phyloP scores from a whole-genome alignment of 768 basidiomycete genomes.

The Agrocybe praecox region DNA sequence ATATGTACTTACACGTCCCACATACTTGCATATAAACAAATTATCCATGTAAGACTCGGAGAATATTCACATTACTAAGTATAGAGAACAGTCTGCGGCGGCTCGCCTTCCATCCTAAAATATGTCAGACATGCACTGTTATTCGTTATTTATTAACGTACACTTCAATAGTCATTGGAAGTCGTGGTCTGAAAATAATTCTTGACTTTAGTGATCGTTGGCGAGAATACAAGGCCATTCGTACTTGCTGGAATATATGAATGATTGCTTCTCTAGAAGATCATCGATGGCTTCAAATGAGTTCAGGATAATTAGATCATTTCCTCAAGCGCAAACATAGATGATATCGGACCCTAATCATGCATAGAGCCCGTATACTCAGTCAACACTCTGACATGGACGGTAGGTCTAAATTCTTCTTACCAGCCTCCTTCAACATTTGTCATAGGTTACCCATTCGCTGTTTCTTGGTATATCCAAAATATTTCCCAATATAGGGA shows the following conservation, averaged over 20 bases:
- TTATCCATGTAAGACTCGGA: conserved; percentile 16
- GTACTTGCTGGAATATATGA: conserved; percentile 21
- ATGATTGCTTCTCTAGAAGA: conserved; percentile 22
- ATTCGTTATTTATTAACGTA: not conserved
- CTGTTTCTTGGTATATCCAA: conserved; percentile 41
- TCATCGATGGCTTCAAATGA: conserved; percentile 19
- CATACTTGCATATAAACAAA: too few relatives aligned
- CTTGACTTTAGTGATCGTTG: not conserved
- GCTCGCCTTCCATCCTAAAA: conserved; percentile 17
- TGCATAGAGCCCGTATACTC: not conserved
- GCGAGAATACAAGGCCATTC: not conserved
- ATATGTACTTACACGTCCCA: too few relatives aligned
- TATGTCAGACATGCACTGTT: not conserved
- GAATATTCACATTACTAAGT: conserved; percentile 23
- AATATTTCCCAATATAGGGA: conserved; percentile 40
- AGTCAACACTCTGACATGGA: too few relatives aligned
- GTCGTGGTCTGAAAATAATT: conserved; percentile 1
- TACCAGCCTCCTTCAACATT: conserved; percentile 47
- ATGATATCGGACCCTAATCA: conserved; percentile 19
- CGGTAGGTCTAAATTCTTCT: too few relatives aligned
- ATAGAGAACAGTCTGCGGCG: conserved; percentile 15
- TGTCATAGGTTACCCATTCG: conserved; percentile 42
- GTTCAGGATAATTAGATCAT: conserved; percentile 22
- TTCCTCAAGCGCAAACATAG: conserved; percentile 19
- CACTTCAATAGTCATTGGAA: conserved; percentile 17